Percentiles rank a stretch among this genome's conserved stretches.
Conservation (phyloP, 1,139 yeast species). For the Wickerhamiella infanticola region DNA sequence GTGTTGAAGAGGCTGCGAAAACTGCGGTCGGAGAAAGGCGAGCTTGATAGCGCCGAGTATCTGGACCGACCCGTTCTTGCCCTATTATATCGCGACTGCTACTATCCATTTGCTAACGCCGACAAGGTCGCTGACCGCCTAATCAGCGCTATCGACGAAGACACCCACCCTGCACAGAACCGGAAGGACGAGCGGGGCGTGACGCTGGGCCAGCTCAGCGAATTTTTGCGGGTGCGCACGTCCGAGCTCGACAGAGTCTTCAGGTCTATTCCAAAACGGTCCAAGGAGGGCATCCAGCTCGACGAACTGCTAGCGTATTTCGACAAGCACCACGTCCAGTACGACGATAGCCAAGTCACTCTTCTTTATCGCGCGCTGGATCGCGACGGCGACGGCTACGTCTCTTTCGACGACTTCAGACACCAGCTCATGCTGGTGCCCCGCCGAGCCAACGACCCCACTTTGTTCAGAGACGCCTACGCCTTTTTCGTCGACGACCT, state of each 20-base stretch:
- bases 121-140: slow-evolving; percentile 10
- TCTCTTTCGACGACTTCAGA: slow-evolving; percentile 77
- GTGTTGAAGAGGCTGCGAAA: not conserved
- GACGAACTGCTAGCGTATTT: slow-evolving; percentile 11
- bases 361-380: slow-evolving; percentile 48
- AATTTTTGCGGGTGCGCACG: slow-evolving; percentile 9
- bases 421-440: slow-evolving; percentile 75
- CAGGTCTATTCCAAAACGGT: slow-evolving; percentile 9
- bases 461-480: slow-evolving; percentile 62
- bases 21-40: not conserved
- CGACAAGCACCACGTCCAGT: slow-evolving; percentile 7
- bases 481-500: slow-evolving; percentile 65
- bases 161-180: not conserved
- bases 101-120: slow-evolving; percentile 1
- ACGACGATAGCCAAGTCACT: slow-evolving; percentile 38
- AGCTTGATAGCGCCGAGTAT: not conserved
- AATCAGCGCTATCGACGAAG: slow-evolving; percentile 9
- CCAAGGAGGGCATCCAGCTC: slow-evolving; percentile 9
- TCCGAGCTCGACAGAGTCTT: slow-evolving; percentile 10
- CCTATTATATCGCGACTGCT: not conserved
- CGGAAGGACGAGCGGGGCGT: not conserved
- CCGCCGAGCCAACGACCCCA: slow-evolving; percentile 36
- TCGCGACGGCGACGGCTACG: slow-evolving; percentile 45
- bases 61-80: slow-evolving; percentile 1
- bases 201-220: slow-evolving; percentile 7